Evolutionary conservation across 345 rosid genomes (phyloP).

Genomic region (Brassica incana): DNA sequence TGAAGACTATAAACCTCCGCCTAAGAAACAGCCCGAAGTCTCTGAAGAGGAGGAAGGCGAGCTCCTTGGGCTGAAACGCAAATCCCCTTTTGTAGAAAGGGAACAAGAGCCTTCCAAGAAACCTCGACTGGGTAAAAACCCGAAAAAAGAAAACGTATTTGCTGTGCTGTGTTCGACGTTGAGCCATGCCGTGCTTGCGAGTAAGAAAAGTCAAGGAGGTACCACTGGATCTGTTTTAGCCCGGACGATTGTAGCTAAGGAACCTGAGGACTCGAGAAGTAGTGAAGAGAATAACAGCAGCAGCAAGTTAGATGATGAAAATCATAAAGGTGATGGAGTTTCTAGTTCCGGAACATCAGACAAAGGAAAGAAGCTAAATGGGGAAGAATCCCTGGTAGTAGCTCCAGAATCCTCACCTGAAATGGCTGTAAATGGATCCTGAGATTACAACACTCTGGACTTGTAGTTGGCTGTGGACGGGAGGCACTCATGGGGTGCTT

Average conservation of each 20-base stretch:
- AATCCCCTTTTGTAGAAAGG: slow-evolving; percentile 56
- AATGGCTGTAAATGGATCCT: slow-evolving; percentile 95
- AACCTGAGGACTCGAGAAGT: slow-evolving; percentile 40
- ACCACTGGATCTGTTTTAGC: slow-evolving; percentile 20
- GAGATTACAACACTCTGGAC: slow-evolving; percentile 35
- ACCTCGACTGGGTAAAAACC: slow-evolving; percentile 57
- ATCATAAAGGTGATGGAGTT: slow-evolving; percentile 52
- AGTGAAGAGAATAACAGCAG: slow-evolving; percentile 39
- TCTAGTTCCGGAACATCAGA: slow-evolving; percentile 53
- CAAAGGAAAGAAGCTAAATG: slow-evolving; percentile 42
- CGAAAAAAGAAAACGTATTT: slow-evolving; percentile 65
- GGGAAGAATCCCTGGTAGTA: slow-evolving; percentile 63
- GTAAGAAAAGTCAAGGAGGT: slow-evolving; percentile 56
- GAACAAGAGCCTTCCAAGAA: slow-evolving; percentile 63
- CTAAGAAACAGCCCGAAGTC: slow-evolving; percentile 61
- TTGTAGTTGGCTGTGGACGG: slow-evolving; percentile 30
- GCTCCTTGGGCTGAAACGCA: slow-evolving; percentile 73
- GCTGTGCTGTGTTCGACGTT: slow-evolving; percentile 81
- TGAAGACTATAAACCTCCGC: slow-evolving; percentile 84
- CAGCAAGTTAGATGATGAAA: slow-evolving; percentile 48
- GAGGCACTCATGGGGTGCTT: slow-evolving; percentile 24
- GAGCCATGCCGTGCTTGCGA: slow-evolving; percentile 78
- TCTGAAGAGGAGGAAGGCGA: slow-evolving; percentile 66
- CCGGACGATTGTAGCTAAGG: slow-evolving; percentile 18
- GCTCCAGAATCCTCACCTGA: slow-evolving; percentile 49